Evolutionary conservation across 306 rosid genomes (phyloP).

Genomic region (Fagus crenata): DNA sequence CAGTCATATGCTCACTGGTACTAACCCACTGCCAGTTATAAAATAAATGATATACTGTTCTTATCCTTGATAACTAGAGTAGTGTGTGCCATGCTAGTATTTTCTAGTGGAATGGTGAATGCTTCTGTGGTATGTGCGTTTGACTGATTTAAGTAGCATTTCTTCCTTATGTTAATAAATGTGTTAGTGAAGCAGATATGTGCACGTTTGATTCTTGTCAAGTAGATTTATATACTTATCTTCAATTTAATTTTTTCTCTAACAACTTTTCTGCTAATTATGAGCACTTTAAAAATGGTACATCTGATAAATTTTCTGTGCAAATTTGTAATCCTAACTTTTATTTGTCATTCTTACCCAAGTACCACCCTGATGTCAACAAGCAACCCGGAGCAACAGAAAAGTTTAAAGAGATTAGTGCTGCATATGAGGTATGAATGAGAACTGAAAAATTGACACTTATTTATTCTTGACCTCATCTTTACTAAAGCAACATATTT

Average conservation of each 20-base stretch:
- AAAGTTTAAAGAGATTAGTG: slow-evolving; percentile 91
- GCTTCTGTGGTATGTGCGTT: background rate
- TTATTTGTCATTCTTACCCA: slow-evolving; percentile 23
- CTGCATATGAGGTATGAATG: slow-evolving; percentile 82
- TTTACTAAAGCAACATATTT: background rate
- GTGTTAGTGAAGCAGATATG: background rate
- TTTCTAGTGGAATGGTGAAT: background rate
- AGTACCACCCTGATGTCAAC: slow-evolving; percentile 98
- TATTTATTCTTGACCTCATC: background rate
- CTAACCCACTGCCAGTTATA: background rate
- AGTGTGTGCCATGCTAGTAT: background rate
- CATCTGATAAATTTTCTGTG: background rate
- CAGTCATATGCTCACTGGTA: background rate
- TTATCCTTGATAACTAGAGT: background rate
- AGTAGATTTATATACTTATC: background rate
- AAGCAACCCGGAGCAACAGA: slow-evolving; percentile 96
- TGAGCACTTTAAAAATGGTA: background rate
- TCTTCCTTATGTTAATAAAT: background rate
- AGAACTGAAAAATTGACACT: slow-evolving; percentile 14
- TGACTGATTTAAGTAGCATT: background rate
- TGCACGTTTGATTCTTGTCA: background rate
- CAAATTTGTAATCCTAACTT: slow-evolving; percentile 26
- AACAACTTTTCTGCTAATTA: background rate
- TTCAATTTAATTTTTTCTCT: background rate
- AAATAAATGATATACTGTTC: background rate